A percentile compares a stretch with the other conserved stretches of the same genome.
phyloP scores from a whole-genome alignment of 352 stramenopile species.

The Thalassiosira pacifica region DNA sequence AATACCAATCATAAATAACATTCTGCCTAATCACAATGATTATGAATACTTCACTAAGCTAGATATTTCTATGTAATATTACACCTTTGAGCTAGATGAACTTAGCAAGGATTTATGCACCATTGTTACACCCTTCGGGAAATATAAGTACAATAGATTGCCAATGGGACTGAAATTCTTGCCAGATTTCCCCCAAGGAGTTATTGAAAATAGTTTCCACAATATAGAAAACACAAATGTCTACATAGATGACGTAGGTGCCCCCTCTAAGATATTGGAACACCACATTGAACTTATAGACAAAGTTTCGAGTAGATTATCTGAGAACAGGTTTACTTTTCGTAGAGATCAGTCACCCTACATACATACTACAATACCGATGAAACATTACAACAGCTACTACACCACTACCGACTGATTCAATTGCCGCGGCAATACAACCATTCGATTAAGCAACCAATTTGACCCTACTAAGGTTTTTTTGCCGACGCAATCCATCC shows the following conservation, averaged over 20 bases:
- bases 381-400: too few relatives aligned
- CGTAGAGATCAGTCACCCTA: too few relatives aligned
- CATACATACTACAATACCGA: too few relatives aligned
- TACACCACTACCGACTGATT: too few relatives aligned
- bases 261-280: conserved; percentile 38
- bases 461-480: too few relatives aligned
- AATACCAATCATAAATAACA: conserved; percentile 64
- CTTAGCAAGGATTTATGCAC: conserved; percentile 45
- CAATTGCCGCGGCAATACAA: too few relatives aligned
- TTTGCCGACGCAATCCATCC: too few relatives aligned
- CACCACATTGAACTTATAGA: conserved; percentile 11
- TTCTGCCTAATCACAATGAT: conserved; percentile 38
- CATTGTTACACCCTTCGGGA: conserved; percentile 59
- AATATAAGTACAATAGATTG: conserved; percentile 53
- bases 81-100: conserved; percentile 59
- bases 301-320: too few relatives aligned
- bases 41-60: conserved; percentile 58
- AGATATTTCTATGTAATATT: conserved; percentile 68
- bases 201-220: conserved; percentile 44
- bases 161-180: conserved; percentile 57
- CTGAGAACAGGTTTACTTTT: too few relatives aligned
- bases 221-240: background rate
- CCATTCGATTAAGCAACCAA: too few relatives aligned
- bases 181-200: conserved; percentile 60
- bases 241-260: conserved; percentile 2